Conservation (phyloP, 768 basidiomycete species). For the Tricholoma matsutake region DNA sequence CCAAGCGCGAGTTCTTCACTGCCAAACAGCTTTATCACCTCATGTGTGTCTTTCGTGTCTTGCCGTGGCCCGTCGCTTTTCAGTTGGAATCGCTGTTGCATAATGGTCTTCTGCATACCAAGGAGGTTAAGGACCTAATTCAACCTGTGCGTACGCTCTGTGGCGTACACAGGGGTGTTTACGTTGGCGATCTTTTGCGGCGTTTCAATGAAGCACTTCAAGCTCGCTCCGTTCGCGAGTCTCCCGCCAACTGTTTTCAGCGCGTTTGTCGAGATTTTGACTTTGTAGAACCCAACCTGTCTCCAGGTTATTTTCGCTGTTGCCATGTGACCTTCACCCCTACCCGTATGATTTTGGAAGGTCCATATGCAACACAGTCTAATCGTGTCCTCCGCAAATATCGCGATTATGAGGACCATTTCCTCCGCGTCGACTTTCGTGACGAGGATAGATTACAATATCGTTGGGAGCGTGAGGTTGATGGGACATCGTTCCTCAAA, state of each 20-base stretch:
- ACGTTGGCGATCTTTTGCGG: slow-evolving; percentile 50
- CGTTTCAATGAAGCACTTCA: slow-evolving; percentile 50
- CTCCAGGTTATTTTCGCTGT: slow-evolving; percentile 53
- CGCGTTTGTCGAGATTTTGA: slow-evolving; percentile 30
- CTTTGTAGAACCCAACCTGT: slow-evolving; percentile 17
- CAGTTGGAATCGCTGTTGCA: slow-evolving; percentile 71
- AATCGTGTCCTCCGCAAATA: slow-evolving; percentile 79
- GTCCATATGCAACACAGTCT: slow-evolving; percentile 71
- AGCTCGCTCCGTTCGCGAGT: slow-evolving; percentile 35
- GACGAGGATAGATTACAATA: slow-evolving; percentile 80
- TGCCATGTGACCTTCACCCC: slow-evolving; percentile 78
- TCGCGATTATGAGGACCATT: slow-evolving; percentile 55
- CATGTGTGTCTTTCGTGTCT: slow-evolving; percentile 37
- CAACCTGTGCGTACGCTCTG: slow-evolving; percentile 42
- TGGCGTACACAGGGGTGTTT: slow-evolving; percentile 23
- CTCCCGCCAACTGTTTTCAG: slow-evolving; percentile 43
- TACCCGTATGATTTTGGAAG: slow-evolving; percentile 70
- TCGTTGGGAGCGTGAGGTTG: slow-evolving; percentile 66
- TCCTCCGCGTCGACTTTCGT: slow-evolving; percentile 80
- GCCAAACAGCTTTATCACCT: slow-evolving; percentile 44
- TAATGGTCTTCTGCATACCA: slow-evolving; percentile 59
- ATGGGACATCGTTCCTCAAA: slow-evolving; percentile 52
- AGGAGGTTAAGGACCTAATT: slow-evolving; percentile 48
- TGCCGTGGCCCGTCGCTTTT: slow-evolving; percentile 70
- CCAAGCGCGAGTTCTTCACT: slow-evolving; percentile 48